Percentiles rank a stretch among this genome's conserved stretches.
Conservation (phyloP, 345 rosid species). For the Lepidium didymum region DNA sequence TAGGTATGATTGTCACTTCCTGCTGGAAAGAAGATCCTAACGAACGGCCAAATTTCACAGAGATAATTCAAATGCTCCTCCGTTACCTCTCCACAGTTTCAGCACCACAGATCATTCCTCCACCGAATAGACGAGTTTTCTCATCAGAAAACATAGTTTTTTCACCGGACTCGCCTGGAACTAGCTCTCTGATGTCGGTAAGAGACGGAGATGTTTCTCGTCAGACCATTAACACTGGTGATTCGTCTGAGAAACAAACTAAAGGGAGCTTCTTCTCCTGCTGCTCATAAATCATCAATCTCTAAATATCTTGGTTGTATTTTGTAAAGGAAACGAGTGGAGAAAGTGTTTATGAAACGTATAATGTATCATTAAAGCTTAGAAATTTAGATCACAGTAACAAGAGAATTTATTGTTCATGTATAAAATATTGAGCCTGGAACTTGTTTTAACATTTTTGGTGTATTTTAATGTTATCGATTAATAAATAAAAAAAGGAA, state of each 20-base stretch:
- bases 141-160: constrained; percentile 52
- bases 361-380: background rate
- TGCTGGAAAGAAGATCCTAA: constrained; percentile 98
- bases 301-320: background rate
- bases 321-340: constrained; percentile 3
- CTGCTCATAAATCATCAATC: constrained; percentile 18
- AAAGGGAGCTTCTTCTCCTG: constrained; percentile 77
- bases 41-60: constrained; percentile 70
- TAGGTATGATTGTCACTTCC: constrained; percentile 74
- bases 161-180: constrained; percentile 87
- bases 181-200: constrained; percentile 67
- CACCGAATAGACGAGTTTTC: constrained; percentile 35
- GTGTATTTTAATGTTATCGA: background rate
- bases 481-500: too few species aligned
- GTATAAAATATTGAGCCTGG: background rate
- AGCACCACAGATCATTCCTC: constrained; percentile 48
- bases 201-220: constrained; percentile 41
- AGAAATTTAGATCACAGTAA: constrained; percentile 13
- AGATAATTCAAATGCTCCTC: constrained; percentile 81
- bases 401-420: background rate
- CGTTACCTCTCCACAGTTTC: constrained; percentile 55
- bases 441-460: background rate
- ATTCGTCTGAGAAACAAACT: constrained; percentile 31
- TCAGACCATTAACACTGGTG: constrained; percentile 30
- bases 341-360: background rate